Percentiles rank a stretch among this genome's conserved stretches.
These are phyloP conservation scores for Phyllosticta citrichinensis DNA, from an alignment of 2,329 filamentous ascomycete species.

Conservation along the genomic window DNA sequence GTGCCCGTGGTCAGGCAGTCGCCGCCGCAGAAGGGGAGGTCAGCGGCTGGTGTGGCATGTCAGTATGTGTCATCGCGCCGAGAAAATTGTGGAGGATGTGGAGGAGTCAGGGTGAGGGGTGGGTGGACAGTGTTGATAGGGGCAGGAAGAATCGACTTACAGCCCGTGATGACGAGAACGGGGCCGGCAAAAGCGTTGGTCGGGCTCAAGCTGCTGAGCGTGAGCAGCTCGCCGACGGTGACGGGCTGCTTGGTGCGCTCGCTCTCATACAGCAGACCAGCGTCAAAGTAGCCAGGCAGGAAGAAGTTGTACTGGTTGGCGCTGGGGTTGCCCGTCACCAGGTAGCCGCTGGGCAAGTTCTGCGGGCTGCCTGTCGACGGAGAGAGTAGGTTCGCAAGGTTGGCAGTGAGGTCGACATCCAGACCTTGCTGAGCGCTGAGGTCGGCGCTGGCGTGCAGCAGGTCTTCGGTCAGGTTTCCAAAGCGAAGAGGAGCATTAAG, in stretches of 20 bases:
- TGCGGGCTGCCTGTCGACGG: constrained; percentile 15
- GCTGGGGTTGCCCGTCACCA: constrained; percentile 37
- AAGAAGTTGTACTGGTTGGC: constrained; percentile 43
- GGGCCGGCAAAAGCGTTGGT: constrained; percentile 40
- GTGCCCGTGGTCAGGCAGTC: constrained; percentile 43
- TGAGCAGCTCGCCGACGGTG: constrained; percentile 49
- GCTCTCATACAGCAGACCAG: constrained; percentile 38
- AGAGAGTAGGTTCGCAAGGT: neutral
- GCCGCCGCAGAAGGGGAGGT: constrained; percentile 52
- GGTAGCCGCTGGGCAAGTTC: constrained; percentile 41
- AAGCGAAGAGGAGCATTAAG: constrained; percentile 33
- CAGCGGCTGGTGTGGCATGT: constrained; percentile 12
- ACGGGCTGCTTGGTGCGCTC: constrained; percentile 45
- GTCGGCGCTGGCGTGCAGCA: neutral
- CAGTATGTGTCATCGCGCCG: constrained; percentile 12
- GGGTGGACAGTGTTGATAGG: no score
- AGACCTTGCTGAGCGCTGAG: neutral
- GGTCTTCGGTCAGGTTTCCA: constrained; percentile 19
- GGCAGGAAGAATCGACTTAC: constrained; percentile 18
- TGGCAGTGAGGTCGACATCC: neutral
- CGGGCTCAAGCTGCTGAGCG: constrained; percentile 34
- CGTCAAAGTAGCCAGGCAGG: constrained; percentile 45
- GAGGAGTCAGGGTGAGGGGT: neutral
- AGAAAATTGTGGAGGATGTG: neutral
- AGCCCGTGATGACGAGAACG: constrained; percentile 49